Evolutionary conservation across 2,329 filamentous ascomycete genomes (phyloP), one percentile per base, ranked within the genome.

Genomic region (Trichoderma sp.): DNA sequence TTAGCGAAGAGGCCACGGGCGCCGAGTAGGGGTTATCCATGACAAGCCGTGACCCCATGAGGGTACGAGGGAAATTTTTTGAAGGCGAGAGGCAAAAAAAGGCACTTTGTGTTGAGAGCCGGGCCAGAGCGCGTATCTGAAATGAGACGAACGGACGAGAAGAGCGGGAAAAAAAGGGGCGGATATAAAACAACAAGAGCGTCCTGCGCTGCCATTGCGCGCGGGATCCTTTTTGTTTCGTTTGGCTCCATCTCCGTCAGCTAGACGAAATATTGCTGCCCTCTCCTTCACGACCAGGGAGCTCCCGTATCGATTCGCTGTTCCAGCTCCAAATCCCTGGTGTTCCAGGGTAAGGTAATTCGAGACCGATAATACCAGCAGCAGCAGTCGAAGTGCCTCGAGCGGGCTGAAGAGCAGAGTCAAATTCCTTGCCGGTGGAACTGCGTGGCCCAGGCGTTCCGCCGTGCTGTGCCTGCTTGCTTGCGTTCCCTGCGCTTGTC

Each of bases 341-440:
- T 47, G 26, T 45, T 63, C n/a, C 28, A 63, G 59, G 59, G 50
- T 63, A 55, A 9, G 28, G 50, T 28, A 17, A 10, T 17, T 24
- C 21, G 21, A 24, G 21, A 3, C 21, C 28, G n/a, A 9, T 9
- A 52, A 10, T 4, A 19, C 7, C 7, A 15, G 21, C 21, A 15
- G 43, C 34, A 39, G 34, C 34, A 4, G 34, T 39, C 12, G 34
- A 28, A 28, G n/a, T 45, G 41, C 43, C 48, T 28, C n/a, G 24
- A 19, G 26, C 55, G n/a, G 41, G 58, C 58, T 54, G 7, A 43
- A 9, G 39, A 50, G 34, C 17, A 50, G 28, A 43, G 43, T 55
- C 59, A 58, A 58, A 54, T 52, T 30, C 58, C 58, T 51, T 43
- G 47, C 60, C 60, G 44, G 61, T 57, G 61, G 52, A 50, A 12